Evolutionary conservation across 1,284 basidiomycete genomes (phyloP), one percentile per base, ranked within the genome.

Genomic region (Papiliotrema fonsecae): DNA sequence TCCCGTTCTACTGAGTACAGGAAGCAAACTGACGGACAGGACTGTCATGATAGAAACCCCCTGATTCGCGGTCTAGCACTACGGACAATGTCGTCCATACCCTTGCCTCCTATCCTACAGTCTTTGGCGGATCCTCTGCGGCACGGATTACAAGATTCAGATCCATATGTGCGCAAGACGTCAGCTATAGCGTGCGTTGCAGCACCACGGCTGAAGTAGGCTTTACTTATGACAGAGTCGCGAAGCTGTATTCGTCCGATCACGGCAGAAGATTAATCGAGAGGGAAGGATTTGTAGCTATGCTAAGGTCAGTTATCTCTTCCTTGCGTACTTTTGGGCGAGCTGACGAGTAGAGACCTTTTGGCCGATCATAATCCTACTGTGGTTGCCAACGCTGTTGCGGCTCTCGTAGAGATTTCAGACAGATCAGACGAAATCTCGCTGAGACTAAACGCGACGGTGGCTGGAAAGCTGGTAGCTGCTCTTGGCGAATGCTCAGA

Each of bases 401-500:
- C 93, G 5, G 90, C 96, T 0, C 75, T 98, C 28, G 85, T 88
- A 11, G 96, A 98, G 67, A 97, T 98, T 56, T 74, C 72, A 10
- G 72, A 73, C 26, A 53, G 69, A 25, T 68, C 67, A 28, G 88
- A 92, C 52, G 77, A 80, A 48, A 75, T 74, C 27, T 64, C 69
- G n/a, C 56, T 75, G 57, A 72, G 60, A 58, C 68, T 62, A 56
- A 78, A 70, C 46, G 65, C 65, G 5, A 70, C 67, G 3, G 70
- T 72, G 6, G 69, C 71, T 1, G 72, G 72, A 42, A 97, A 96
- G 70, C 81, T 98, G 6, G 80, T 98, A 47, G 88, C 97, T 41
- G 94, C 94, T 2, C 78, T 98, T 19, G 96, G 96, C 65, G 96
- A 97, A 75, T 97, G 94, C 70, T 97, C 94, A 0, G 94, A 98